phyloP scores from a whole-genome alignment of 129 eudicot genomes.

The Helianthus tuberosus region DNA sequence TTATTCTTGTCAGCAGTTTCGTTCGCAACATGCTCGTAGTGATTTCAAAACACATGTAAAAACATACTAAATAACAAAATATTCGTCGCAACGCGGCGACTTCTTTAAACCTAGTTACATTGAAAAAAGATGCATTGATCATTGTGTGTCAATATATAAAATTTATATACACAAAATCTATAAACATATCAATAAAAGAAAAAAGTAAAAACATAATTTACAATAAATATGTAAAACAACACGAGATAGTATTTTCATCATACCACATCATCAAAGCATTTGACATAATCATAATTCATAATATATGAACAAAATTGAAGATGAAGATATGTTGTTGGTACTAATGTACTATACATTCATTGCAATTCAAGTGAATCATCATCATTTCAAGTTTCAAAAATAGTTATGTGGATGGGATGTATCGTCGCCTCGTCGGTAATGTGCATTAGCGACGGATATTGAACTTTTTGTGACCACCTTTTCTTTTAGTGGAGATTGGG shows the following conservation, averaged over 20 bases:
- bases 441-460: background rate
- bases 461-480: background rate
- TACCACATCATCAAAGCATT: background rate
- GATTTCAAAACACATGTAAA: no score
- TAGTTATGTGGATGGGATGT: background rate
- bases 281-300: slow-evolving; percentile 3
- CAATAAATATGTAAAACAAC: background rate
- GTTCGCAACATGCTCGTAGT: no score
- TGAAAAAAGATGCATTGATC: no score
- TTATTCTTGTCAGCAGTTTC: no score
- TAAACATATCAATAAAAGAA: no score
- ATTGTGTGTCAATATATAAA: no score
- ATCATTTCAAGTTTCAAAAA: background rate
- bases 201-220: no score
- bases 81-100: no score
- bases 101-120: no score
- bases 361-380: background rate
- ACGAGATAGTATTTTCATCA: background rate
- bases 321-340: slow-evolving; percentile 18
- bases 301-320: background rate
- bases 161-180: background rate
- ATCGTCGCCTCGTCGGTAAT: background rate
- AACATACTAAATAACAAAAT: no score
- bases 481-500: slow-evolving; percentile 17
- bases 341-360: background rate